Conservation (phyloP, 2,329 filamentous ascomycete species). For the Diaporthe vexans region DNA sequence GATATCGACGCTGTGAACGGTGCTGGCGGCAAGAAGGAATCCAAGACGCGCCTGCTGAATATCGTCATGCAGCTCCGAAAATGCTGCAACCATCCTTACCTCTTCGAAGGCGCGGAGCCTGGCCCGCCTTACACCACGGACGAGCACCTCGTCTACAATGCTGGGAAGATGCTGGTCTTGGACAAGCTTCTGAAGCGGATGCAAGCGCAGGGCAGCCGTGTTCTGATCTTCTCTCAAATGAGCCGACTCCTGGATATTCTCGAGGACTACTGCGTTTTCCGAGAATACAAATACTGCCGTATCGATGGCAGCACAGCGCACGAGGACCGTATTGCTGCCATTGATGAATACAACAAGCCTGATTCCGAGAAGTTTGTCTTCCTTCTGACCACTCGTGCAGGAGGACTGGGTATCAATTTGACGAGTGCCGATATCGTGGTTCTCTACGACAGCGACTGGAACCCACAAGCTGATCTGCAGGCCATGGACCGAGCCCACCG, state of each 20-base stretch:
- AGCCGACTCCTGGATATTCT: constrained; percentile 96
- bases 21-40: constrained; percentile 95
- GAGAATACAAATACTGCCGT: constrained; percentile 94
- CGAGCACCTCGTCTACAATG: constrained; percentile 92
- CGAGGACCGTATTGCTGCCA: constrained; percentile 96
- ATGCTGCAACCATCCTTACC: constrained; percentile 98
- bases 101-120: constrained; percentile 97
- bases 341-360: constrained; percentile 98
- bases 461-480: constrained; percentile 96
- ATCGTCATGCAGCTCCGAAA: constrained; percentile 99
- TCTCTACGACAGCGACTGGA: constrained; percentile 98
- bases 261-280: constrained; percentile 98
- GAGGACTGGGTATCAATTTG: constrained; percentile 96
- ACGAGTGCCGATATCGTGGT: constrained; percentile 96
- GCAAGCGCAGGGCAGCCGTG: constrained; percentile 87
- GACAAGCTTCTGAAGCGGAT: constrained; percentile 91
- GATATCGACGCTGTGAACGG: constrained; percentile 99
- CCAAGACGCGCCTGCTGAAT: constrained; percentile 95
- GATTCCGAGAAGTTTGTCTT: constrained; percentile 98
- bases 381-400: constrained; percentile 92
- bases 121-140: constrained; percentile 98
- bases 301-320: constrained; percentile 98
- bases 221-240: constrained; percentile 99
- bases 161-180: constrained; percentile 97
- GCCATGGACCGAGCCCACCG: constrained; percentile 99